Base-by-base conservation (phyloP, 805 yeast species). In the Yarrowia deformans region DNA sequence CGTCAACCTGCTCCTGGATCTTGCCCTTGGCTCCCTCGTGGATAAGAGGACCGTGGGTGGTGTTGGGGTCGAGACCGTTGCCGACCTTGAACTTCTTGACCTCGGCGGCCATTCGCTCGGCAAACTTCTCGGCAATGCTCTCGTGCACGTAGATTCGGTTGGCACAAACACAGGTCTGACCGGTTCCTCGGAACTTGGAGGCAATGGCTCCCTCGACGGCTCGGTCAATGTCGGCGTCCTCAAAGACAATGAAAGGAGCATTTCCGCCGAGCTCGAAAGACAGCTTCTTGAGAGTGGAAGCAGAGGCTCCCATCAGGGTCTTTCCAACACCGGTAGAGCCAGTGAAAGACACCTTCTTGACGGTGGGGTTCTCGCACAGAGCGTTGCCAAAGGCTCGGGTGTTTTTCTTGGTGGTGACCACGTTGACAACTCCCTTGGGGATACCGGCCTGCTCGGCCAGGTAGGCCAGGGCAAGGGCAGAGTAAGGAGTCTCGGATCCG, bases 131-230 rank as follows among this genome's bases (percentile, higher is more conserved):
- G 74, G 90, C 88, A n/a, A 90, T 76, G 12, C 81, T 80, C 54
- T 82, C 83, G 74, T 90, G 95, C 42, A 90, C 84, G 75, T 83
- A 90, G 58, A 90, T 76, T 75, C 93, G 82, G 79, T 89, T 89
- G 56, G 93, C 92, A 76, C 93, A 89, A 49, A 89, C 89, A 79
- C 96, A 90, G 5, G 93, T 89, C 79, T 90, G 95, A 71, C 95
- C 95, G 52, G 89, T 84, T 35, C 89, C 88, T 76, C 95, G 84
- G 79, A 89, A 88, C 77, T 90, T 90, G 71, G 88, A 84, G 9
- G 84, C 86, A 70, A 89, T 76, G 2, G 90, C 85, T 49, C 87
- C 90, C n/a, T 82, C 83, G 16, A 89, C 86, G 0, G 94, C 94
- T 50, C 80, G 79, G 70, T 86, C 89, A 23, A 90, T 72, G 71